Conservation (phyloP, 2,329 filamentous ascomycete genomes). For the Penicillium hesseltinei region DNA sequence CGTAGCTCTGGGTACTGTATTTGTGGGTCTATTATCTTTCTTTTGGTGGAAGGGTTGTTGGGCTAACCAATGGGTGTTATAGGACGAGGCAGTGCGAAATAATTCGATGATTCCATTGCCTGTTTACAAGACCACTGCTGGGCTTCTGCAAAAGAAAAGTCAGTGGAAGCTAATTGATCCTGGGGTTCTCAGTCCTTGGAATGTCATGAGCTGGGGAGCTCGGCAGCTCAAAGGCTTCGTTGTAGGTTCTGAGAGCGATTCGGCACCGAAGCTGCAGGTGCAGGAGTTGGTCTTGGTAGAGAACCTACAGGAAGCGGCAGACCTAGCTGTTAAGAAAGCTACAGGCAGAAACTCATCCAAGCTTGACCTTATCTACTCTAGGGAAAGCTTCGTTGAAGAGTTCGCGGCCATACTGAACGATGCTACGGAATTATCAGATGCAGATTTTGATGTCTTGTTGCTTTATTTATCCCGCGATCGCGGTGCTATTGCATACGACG, state of each 20-base stretch:
- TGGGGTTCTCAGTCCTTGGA: conserved; percentile 59
- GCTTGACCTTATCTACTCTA: conserved; percentile 68
- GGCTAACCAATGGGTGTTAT: background rate
- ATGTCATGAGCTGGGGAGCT: conserved; percentile 72
- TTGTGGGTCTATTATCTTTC: conserved; percentile 46
- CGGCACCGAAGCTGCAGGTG: conserved; percentile 35
- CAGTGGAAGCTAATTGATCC: conserved; percentile 58
- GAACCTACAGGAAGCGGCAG: conserved; percentile 58
- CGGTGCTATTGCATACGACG: conserved; percentile 49
- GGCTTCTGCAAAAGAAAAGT: conserved; percentile 68
- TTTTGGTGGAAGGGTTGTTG: background rate
- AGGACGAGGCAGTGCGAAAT: conserved; percentile 67
- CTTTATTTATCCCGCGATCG: conserved; percentile 69
- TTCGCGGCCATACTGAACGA: conserved; percentile 56
- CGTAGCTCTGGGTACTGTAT: conserved; percentile 72
- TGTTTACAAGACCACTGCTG: conserved; percentile 63
- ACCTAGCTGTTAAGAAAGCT: conserved; percentile 51
- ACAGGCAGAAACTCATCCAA: conserved; percentile 47
- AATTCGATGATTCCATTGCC: conserved; percentile 68
- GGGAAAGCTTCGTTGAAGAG: conserved; percentile 60
- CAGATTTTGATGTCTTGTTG: conserved; percentile 69
- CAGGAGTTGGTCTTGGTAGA: conserved; percentile 50
- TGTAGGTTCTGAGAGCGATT: conserved; percentile 41
- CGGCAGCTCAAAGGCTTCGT: conserved; percentile 63
- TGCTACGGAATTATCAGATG: conserved; percentile 54